These are phyloP conservation scores for Schwanniomyces occidentalis DNA, from an alignment of 805 yeast genomes.

Conservation along the genomic window DNA sequence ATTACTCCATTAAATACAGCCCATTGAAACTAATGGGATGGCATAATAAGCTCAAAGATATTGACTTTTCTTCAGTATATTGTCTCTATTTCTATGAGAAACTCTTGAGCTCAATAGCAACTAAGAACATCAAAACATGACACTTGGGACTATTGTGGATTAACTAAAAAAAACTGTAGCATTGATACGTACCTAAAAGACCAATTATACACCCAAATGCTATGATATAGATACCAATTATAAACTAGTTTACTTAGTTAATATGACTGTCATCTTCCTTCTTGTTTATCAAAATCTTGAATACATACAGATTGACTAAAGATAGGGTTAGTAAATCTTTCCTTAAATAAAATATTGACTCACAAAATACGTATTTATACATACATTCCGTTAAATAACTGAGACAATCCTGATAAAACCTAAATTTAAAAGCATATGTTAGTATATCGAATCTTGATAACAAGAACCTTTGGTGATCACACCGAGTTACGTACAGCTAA, in stretches of 20 bases:
- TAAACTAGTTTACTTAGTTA: constrained; percentile 42
- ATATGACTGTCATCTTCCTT: no score
- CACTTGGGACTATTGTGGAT: no score
- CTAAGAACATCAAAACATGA: no score
- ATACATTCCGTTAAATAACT: constrained; percentile 50
- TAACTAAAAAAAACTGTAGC: no score
- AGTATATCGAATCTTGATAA: constrained; percentile 5
- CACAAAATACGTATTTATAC: no score
- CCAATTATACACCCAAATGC: constrained; percentile 56
- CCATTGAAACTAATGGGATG: no score
- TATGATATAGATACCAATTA: constrained; percentile 59
- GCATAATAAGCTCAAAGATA: no score
- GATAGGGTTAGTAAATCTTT: constrained; percentile 20
- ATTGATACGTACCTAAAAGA: constrained; percentile 40
- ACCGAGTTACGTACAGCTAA: constrained; percentile 45
- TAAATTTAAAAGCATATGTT: constrained; percentile 15
- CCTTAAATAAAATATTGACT: neutral
- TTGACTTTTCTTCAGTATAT: no score
- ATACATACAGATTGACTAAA: constrained; percentile 36
- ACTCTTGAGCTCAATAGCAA: no score
- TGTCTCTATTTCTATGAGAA: no score
- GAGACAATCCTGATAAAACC: constrained; percentile 51
- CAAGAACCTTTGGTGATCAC: neutral
- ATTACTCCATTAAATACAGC: no score
- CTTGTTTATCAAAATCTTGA: no score